Evolutionary conservation across 495 filamentous ascomycete genomes (phyloP).

Genomic region (Bacidia gigantensis): DNA sequence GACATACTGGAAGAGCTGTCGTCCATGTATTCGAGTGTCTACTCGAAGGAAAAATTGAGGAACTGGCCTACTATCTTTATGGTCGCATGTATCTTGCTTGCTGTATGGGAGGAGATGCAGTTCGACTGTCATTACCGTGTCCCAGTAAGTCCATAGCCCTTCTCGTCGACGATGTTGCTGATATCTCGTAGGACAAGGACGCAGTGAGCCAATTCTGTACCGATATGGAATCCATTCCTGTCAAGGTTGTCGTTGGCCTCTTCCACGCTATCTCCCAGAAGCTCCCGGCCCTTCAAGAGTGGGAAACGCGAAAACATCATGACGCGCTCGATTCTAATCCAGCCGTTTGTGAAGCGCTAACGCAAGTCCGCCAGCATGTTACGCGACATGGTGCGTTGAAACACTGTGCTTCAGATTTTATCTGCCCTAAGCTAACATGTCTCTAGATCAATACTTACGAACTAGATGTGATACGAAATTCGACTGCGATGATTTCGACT

Average conservation of each 20-base stretch:
- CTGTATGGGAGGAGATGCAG: constrained; percentile 94
- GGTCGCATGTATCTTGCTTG: constrained; percentile 74
- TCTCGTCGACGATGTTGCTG: background rate
- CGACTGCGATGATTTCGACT: constrained; percentile 82
- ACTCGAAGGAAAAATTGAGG: constrained; percentile 84
- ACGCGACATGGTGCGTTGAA: constrained; percentile 65
- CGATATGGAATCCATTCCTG: constrained; percentile 88
- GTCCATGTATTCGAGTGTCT: constrained; percentile 76
- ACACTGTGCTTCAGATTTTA: background rate
- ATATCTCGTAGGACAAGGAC: constrained; percentile 40
- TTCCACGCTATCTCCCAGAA: constrained; percentile 95
- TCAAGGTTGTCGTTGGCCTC: constrained; percentile 84
- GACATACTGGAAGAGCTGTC: constrained; percentile 88
- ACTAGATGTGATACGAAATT: constrained; percentile 52
- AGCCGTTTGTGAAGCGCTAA: constrained; percentile 86
- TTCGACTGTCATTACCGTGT: constrained; percentile 91
- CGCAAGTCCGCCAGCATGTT: constrained; percentile 78
- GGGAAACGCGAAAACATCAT: constrained; percentile 80
- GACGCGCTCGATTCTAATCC: constrained; percentile 74
- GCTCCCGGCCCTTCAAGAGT: constrained; percentile 75
- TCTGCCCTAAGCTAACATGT: constrained; percentile 22
- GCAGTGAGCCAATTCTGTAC: constrained; percentile 83
- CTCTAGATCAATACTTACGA: constrained; percentile 46
- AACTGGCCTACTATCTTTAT: constrained; percentile 98
- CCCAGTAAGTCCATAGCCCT: constrained; percentile 32